Base-by-base conservation (phyloP, 2,329 filamentous ascomycete species). In the Rachicladosporium sp. region DNA sequence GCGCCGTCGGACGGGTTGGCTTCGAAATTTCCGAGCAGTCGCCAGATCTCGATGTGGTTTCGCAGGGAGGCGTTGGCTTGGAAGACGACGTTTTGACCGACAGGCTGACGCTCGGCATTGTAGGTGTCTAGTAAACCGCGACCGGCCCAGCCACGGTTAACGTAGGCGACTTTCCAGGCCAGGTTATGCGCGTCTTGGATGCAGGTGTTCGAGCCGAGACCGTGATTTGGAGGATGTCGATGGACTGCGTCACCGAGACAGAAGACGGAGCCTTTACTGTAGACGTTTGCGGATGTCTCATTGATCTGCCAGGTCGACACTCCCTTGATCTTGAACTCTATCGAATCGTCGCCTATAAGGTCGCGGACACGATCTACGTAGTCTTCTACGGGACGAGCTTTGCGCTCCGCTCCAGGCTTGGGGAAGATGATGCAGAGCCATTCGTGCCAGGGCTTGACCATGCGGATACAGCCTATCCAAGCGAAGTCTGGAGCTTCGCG, bases 401-500 rank as follows among this genome's bases (percentile, higher is more conserved):
- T 45, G 36, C 65, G 57, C 1, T 44, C 33, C 31, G 62, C 58
- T 6, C 58, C 52, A 10, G 54, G 53, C 4, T 61, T 62, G 0
- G 70, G 67, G 10, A 77, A 58, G 10, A 76, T 53, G 40, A 57
- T 57, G 41, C 55, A 54, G 50, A 58, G 56, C 74, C 74, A 80
- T 58, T 80, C 71, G 46, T 70, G 52, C 75, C 75, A 80, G 0
- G 74, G 69, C 57, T 71, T 74, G 4, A 80, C 73, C 74, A 80
- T 78, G 15, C 76, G 62, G 2, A 69, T 61, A 46, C 74, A 56
- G 3, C 54, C 57, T 27, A 60, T 59, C 66, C 69, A 73, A 0
- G 63, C 71, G 55, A 70, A 77, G 0, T 60, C 59, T 0, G 70
- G 68, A 38, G 68, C 59, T 38, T 74, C 67, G 8, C 50, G 42